Percentiles rank a stretch among this genome's conserved stretches.
Conservation (phyloP, 345 rosid genomes). For the Erodium maritimum region DNA sequence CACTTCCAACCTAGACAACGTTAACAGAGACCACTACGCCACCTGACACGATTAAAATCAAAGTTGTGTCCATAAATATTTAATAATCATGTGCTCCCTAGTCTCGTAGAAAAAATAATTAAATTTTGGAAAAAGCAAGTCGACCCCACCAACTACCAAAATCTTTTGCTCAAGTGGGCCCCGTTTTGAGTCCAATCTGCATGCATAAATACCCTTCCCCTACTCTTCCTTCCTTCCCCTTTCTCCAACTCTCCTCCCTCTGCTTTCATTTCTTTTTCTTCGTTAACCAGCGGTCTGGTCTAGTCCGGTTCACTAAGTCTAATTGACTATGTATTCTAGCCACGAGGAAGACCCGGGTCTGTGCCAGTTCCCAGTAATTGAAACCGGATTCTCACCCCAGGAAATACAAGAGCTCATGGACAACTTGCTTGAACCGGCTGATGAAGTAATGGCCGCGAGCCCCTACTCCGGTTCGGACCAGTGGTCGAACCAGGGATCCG, state of each 20-base stretch:
- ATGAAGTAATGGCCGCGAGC: conserved; percentile 9
- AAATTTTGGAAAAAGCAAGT: too few relatives aligned
- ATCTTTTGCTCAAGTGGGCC: neutral
- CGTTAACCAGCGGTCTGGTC: neutral
- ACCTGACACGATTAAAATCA: too few relatives aligned
- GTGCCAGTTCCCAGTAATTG: too few relatives aligned
- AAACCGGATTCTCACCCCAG: conserved; percentile 21
- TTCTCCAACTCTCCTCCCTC: conserved; percentile 20
- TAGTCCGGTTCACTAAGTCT: neutral
- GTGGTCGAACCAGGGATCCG: conserved; percentile 17
- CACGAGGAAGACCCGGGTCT: conserved; percentile 14
- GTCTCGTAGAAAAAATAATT: too few relatives aligned
- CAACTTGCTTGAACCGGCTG: conserved; percentile 15
- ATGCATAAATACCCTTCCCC: conserved; percentile 32
- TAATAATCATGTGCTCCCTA: too few relatives aligned
- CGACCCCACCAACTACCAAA: too few relatives aligned
- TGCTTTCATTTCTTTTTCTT: neutral
- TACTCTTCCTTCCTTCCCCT: conserved; percentile 24
- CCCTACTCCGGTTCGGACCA: conserved; percentile 24
- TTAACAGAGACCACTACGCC: too few relatives aligned
- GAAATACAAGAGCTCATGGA: conserved; percentile 33
- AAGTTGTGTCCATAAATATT: too few relatives aligned
- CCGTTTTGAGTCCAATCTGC: conserved; percentile 9
- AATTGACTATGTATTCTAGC: neutral
- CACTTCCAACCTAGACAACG: too few relatives aligned